These are phyloP conservation scores for Laburnicola sp. DNA, from an alignment of 2,329 filamentous ascomycete genomes.

Conservation along the genomic window DNA sequence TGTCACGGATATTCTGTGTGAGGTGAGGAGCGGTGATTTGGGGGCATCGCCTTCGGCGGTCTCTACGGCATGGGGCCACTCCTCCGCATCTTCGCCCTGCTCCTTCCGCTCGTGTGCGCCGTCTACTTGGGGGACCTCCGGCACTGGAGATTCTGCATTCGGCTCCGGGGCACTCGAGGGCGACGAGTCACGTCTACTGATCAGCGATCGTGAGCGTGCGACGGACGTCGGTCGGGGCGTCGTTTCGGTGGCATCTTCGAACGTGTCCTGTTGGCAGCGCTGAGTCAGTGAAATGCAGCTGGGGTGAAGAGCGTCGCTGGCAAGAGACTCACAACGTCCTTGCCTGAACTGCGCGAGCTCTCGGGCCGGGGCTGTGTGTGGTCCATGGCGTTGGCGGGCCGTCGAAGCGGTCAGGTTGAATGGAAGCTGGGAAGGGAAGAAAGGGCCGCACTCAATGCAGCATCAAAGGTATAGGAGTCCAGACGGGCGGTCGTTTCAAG, in stretches of 20 bases:
- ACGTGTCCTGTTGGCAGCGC: constrained; percentile 63
- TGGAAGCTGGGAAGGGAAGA: constrained; percentile 14
- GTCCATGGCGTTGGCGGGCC: constrained; percentile 21
- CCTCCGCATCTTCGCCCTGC: constrained; percentile 22
- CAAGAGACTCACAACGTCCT: constrained; percentile 30
- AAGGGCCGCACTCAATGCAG: constrained; percentile 23
- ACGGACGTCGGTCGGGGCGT: constrained; percentile 44
- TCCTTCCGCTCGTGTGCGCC: constrained; percentile 10
- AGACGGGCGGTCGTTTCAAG: constrained; percentile 2
- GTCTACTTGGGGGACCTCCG: constrained; percentile 20
- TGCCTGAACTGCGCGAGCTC: constrained; percentile 40
- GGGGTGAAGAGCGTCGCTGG: too few relatives aligned
- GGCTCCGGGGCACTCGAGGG: constrained; percentile 34
- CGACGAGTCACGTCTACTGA: constrained; percentile 39
- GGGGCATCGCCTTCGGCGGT: constrained; percentile 19
- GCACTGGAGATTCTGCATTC: constrained; percentile 25
- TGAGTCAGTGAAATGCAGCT: constrained; percentile 8
- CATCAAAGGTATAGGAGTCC: background rate
- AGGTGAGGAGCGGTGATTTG: constrained; percentile 58
- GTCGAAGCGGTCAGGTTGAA: background rate
- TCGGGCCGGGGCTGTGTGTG: constrained; percentile 27
- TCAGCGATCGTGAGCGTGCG: constrained; percentile 59
- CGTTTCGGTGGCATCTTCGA: constrained; percentile 78
- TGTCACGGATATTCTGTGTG: constrained; percentile 58
- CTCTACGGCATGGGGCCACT: constrained; percentile 28